These are phyloP conservation scores for Microdochium trichocladiopsis DNA, from an alignment of 2,329 filamentous ascomycete genomes.

Conservation along the genomic window DNA sequence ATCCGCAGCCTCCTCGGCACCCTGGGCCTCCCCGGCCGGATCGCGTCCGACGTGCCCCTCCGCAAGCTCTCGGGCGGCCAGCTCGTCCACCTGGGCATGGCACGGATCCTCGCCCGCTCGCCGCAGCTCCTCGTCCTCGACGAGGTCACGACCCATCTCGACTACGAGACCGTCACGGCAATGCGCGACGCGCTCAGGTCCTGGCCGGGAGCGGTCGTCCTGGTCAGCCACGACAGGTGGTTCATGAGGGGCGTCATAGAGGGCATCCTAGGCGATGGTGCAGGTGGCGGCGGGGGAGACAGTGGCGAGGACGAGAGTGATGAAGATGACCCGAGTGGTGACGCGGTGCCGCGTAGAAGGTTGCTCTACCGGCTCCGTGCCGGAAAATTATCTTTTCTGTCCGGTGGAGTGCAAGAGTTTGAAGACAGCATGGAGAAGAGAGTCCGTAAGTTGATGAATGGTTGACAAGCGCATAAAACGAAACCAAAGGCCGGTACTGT, in stretches of 20 bases:
- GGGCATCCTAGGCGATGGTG: slow-evolving; percentile 40
- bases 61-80: slow-evolving; percentile 74
- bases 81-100: slow-evolving; percentile 59
- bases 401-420: slow-evolving; percentile 58
- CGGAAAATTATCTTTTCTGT: slow-evolving; percentile 47
- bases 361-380: slow-evolving; percentile 53
- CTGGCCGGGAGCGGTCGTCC: slow-evolving; percentile 68
- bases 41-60: slow-evolving; percentile 68
- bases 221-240: slow-evolving; percentile 79
- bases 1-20: slow-evolving; percentile 59
- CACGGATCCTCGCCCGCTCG: slow-evolving; percentile 58
- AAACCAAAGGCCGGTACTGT: not conserved
- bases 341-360: slow-evolving; percentile 35
- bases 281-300: slow-evolving; percentile 26
- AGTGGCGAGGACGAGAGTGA: slow-evolving; percentile 36
- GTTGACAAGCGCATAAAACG: not conserved
- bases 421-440: slow-evolving; percentile 55
- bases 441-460: slow-evolving; percentile 22
- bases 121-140: slow-evolving; percentile 72
- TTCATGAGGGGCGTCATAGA: slow-evolving; percentile 70
- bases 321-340: slow-evolving; percentile 33
- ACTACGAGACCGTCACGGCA: slow-evolving; percentile 72
- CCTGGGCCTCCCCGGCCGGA: slow-evolving; percentile 62
- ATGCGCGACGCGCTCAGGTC: slow-evolving; percentile 57
- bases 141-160: slow-evolving; percentile 79